Evolutionary conservation across 2,329 filamentous ascomycete species (phyloP), one percentile per base, ranked within the genome.

Genomic region (Neospermospora avenae): DNA sequence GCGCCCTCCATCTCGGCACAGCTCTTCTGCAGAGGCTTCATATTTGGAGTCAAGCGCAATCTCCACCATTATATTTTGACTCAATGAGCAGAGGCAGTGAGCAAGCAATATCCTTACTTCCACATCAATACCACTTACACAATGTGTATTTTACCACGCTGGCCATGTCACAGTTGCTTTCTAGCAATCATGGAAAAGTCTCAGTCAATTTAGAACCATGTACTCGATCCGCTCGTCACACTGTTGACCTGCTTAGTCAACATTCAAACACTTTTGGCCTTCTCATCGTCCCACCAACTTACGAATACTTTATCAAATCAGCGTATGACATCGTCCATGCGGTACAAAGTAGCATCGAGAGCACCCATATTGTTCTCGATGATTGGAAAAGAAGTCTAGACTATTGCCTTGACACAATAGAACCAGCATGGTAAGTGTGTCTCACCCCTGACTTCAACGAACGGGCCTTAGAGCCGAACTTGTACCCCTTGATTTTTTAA

Each of bases 201-300:
- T 59, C 56, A 34, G 58, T 62, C 13, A 64, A 69, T 58, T 42
- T 72, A n/a, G 67, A 69, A 25, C 71, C 67, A 37, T 67, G 71
- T 55, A 74, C 72, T 0, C 68, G 73, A 51, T 73, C 74, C 52
- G 73, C 73, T 3, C 71, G 73, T 45, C 70, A 74, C 13, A 64
- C 75, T 5, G 64, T 74, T 11, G 68, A 72, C 25, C 67, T 77
- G 42, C 64, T 77, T 8, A 74, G 73, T 35, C 64, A 67, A 62
- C 71, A 75, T 61, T 68, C 79, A 69, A 74, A 77, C 41, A 73
- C 69, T 16, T 76, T 75, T 61, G 75, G 75, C 31, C 73, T 73
- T 58, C 75, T 69, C 37, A 76, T 71, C 52, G 74, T 68, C 54
- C 74, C 64, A 63, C 76, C 71, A 58, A 81, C 72, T 0, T 76